Conservation (phyloP, 2,329 filamentous ascomycete genomes). For the Exophiala mesophila region DNA sequence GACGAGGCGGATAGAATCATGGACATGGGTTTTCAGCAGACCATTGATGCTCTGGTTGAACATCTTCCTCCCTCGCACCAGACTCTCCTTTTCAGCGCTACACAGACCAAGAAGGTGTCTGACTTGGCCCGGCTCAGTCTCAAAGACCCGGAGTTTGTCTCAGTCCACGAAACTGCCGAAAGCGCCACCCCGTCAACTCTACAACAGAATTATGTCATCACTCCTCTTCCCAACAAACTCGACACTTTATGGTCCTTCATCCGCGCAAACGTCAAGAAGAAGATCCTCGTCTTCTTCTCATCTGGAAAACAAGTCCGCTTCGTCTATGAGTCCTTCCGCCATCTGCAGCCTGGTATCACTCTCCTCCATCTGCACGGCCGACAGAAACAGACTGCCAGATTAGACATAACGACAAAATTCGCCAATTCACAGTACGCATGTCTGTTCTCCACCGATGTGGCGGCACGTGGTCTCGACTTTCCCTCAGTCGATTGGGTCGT, state of each 20-base stretch:
- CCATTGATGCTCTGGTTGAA: constrained; percentile 87
- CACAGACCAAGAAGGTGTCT: constrained; percentile 89
- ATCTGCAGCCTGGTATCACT: constrained; percentile 89
- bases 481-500: constrained; percentile 97
- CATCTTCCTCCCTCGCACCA: constrained; percentile 82
- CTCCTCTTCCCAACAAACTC: constrained; percentile 79
- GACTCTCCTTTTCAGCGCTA: constrained; percentile 92
- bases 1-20: constrained; percentile 96
- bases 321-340: constrained; percentile 86
- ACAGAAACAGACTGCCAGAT: constrained; percentile 82
- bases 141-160: constrained; percentile 87
- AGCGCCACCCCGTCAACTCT: constrained; percentile 77
- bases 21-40: constrained; percentile 92
- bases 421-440: constrained; percentile 75
- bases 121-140: constrained; percentile 86
- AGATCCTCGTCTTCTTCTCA: constrained; percentile 92
- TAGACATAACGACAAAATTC: constrained; percentile 84
- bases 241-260: constrained; percentile 92
- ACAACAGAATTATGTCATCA: constrained; percentile 86
- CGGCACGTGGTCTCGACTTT: constrained; percentile 90
- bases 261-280: constrained; percentile 81
- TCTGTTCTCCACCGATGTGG: constrained; percentile 91
- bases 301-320: constrained; percentile 96
- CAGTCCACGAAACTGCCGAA: constrained; percentile 78
- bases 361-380: constrained; percentile 88